Evolutionary conservation across 345 rosid genomes (phyloP), one percentile per base, ranked within the genome.

Genomic region (Citrus cavaleriei): DNA sequence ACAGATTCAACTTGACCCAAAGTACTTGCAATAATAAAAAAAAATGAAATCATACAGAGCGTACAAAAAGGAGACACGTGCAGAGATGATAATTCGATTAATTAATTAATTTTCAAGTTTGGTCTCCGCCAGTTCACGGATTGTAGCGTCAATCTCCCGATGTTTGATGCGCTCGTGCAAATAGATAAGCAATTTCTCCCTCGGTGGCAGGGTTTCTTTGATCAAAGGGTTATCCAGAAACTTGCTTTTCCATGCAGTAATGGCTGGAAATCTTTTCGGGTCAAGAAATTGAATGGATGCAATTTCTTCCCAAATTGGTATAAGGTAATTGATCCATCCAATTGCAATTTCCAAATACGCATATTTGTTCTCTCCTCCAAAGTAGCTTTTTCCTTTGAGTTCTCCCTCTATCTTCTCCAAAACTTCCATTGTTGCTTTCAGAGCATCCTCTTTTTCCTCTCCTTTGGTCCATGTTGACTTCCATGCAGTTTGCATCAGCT

Each of bases 301-400:
- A 13, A 80, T 51, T 78, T 87, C 85, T 40, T 81, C 87, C 35
- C 63, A 85, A n/a, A 80, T 72, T 19, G 84, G 88, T 54, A 85
- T 64, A 79, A 68, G 28, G 69, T 72, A 40, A n/a, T 81, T 21
- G 6, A 83, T 68, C 85, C 89, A 82, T 10, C 84, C 88, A 18
- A 78, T 0, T 5, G 68, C 80, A 32, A 88, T 49, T 74, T 86
- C 89, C 73, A 79, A 12, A 57, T 78, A 86, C 40, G 89, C 89
- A 60, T 86, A 42, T 42, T 42, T 77, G 61, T 5, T 71, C 30
- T 84, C 86, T 61, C 86, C 87, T 64, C 81, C 83, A 59, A 75
- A 82, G 62, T 32, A 76, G 42, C 35, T 67, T 42, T 78, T 84
- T 30, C 77, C 83, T 61, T 78, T 40, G 5, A 86, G 79, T 77